Conservation (phyloP, 1,284 basidiomycete species). For the Ceratobasidium sp. region DNA sequence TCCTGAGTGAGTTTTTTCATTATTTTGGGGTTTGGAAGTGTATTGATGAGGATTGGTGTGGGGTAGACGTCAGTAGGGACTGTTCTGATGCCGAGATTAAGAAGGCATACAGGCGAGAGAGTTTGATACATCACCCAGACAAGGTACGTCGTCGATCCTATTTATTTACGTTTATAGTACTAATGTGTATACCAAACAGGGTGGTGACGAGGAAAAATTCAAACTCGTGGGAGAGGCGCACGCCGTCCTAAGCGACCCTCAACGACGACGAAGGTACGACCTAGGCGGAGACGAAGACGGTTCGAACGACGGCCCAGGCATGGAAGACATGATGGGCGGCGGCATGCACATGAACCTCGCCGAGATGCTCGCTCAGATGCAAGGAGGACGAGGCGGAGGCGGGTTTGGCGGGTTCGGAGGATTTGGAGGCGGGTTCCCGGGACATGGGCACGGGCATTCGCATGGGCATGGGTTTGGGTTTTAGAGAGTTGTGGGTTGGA, state of each 20-base stretch:
- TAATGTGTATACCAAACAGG: constrained; percentile 59
- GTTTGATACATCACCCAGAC: constrained; percentile 86
- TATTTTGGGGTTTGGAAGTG: constrained; percentile 54
- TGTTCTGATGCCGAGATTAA: constrained; percentile 79
- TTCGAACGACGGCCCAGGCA: constrained; percentile 59
- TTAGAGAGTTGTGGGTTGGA: constrained; percentile 8
- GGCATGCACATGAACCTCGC: constrained; percentile 62
- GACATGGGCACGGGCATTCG: constrained; percentile 10
- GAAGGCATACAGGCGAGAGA: constrained; percentile 82
- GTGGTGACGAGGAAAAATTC: constrained; percentile 72
- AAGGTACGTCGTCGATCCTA: constrained; percentile 64
- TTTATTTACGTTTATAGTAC: constrained; percentile 8
- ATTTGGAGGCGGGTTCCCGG: constrained; percentile 45
- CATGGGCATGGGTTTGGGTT: constrained; percentile 31
- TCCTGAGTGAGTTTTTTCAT: constrained; percentile 46
- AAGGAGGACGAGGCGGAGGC: constrained; percentile 60
- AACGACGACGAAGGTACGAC: constrained; percentile 78
- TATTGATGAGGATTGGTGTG: constrained; percentile 5
- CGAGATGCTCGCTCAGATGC: constrained; percentile 70
- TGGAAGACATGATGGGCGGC: constrained; percentile 61
- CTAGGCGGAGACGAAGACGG: constrained; percentile 82
- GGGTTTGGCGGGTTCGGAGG: constrained; percentile 53
- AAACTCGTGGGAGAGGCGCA: constrained; percentile 85
- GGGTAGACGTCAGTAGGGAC: constrained; percentile 64
- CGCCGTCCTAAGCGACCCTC: constrained; percentile 79